Base-by-base conservation (phyloP, 805 yeast genomes). In the Nakazawaea siamensis region DNA sequence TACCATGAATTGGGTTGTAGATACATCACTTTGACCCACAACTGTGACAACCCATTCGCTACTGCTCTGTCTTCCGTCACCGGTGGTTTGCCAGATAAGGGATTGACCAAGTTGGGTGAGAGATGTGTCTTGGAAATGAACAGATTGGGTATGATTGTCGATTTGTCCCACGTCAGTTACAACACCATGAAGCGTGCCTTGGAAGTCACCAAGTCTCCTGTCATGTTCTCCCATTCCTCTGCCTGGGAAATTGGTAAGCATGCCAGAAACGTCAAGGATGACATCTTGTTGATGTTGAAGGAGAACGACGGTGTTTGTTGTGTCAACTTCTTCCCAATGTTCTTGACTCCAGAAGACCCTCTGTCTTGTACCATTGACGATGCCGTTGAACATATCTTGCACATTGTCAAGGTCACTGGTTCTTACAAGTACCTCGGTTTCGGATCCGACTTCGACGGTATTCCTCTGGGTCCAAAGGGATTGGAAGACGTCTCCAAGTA, bases 1-100 rank as follows among this genome's bases (percentile, higher is more conserved):
- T 71, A 65, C 45, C 63, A 49, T 42, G 70, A 65, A 5, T 42
- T 71, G 21, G 77, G 77, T 11, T 73, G 70, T n/a, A 44, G 76
- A 24, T 71, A 71, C 46, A 63, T 68, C 27, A 71, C 77, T 0
- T 47, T 71, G 34, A 70, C 76, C 0, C 76, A 70, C 39, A 70
- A 70, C 45, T 69, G 76, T 50, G 75, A 70, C 42, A 71, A 71
- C 41, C 75, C 76, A 4, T 71, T 68, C 50, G 76, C 76, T 2
- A 69, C 74, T 11, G 72, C 76, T 10, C 75, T 76, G 6, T 57
- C 68, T 4, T 58, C 71, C 0, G 58, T 63, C 4, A 43, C 66
- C 13, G 72, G 59, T 14, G 75, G 75, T 1, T 52, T 55, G 27
- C 58, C 54, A 6, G 76, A 69, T 43, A 43, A 45, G 23, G 76